Conservation (phyloP, 805 yeast genomes). For the Maudiozyma saulgeensis region DNA sequence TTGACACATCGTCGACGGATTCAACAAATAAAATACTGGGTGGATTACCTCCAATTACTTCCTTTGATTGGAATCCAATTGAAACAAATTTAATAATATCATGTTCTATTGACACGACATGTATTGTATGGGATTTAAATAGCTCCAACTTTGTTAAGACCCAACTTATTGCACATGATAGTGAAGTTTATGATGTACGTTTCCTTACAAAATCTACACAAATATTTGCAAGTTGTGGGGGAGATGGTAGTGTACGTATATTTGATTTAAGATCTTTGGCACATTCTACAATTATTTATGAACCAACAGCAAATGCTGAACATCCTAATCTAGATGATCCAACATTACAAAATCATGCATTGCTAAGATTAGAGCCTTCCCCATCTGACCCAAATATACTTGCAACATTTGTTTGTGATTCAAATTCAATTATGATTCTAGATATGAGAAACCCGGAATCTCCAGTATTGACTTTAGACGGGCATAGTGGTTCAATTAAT, state of each 20-base stretch:
- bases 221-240: constrained; percentile 85
- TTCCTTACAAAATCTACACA: constrained; percentile 61
- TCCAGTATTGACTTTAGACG: constrained; percentile 62
- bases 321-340: not conserved
- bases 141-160: constrained; percentile 60
- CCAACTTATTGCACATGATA: constrained; percentile 92
- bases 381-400: constrained; percentile 72
- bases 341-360: constrained; percentile 38
- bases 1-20: not conserved
- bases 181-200: constrained; percentile 87
- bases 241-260: constrained; percentile 88
- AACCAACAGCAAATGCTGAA: constrained; percentile 38
- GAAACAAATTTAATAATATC: constrained; percentile 70
- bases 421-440: constrained; percentile 54
- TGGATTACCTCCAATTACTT: constrained; percentile 75
- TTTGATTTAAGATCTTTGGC: constrained; percentile 84
- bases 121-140: constrained; percentile 82
- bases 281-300: constrained; percentile 91
- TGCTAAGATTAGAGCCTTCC: constrained; percentile 68
- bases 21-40: constrained; percentile 11
- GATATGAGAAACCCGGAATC: constrained; percentile 85
- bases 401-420: constrained; percentile 71
- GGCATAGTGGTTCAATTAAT: constrained; percentile 61
- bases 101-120: constrained; percentile 88
- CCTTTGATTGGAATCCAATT: constrained; percentile 82